Evolutionary conservation across 176 grass and related monocot species (phyloP).

Genomic region (Metroxylon sagu): DNA sequence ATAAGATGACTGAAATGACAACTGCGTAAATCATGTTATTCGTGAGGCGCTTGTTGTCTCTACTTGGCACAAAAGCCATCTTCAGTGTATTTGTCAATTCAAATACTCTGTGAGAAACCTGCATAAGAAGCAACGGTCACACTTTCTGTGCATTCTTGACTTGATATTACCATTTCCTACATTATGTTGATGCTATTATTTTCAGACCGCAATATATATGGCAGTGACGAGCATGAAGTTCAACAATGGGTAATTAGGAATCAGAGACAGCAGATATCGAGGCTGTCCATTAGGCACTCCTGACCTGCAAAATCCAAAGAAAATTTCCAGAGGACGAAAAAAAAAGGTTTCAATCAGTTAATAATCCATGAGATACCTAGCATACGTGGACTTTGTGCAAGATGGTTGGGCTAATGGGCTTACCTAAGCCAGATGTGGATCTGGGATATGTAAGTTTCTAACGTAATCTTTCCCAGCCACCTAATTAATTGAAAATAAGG

Average conservation of each 20-base stretch:
- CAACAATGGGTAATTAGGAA: slow-evolving; percentile 19
- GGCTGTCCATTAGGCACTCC: slow-evolving; percentile 17
- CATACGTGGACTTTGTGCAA: background rate
- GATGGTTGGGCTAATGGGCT: slow-evolving; percentile 10
- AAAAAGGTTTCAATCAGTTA: background rate
- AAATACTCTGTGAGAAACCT: slow-evolving; percentile 17
- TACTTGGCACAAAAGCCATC: slow-evolving; percentile 9
- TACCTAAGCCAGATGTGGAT: slow-evolving; percentile 99
- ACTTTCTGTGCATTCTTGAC: background rate
- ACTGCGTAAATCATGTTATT: slow-evolving; percentile 2
- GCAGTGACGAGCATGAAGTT: slow-evolving; percentile 24
- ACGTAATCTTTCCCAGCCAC: slow-evolving; percentile 95
- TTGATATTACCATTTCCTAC: background rate
- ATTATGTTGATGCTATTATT: too few relatives aligned
- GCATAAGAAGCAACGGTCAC: background rate
- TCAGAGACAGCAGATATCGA: slow-evolving; percentile 5
- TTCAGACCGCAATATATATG: slow-evolving; percentile 15
- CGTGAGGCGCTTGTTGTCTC: slow-evolving; percentile 16
- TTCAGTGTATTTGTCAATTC: slow-evolving; percentile 16
- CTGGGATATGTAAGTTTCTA: slow-evolving; percentile 98
- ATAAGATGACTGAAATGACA: slow-evolving; percentile 5
- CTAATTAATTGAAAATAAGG: slow-evolving; percentile 17
- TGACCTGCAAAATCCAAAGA: slow-evolving; percentile 11
- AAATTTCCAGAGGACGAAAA: slow-evolving; percentile 1
- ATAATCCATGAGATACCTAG: background rate